Evolutionary conservation across 2,329 filamentous ascomycete species (phyloP), one percentile per base, ranked within the genome.

Genomic region (Colletotrichum aenigma): DNA sequence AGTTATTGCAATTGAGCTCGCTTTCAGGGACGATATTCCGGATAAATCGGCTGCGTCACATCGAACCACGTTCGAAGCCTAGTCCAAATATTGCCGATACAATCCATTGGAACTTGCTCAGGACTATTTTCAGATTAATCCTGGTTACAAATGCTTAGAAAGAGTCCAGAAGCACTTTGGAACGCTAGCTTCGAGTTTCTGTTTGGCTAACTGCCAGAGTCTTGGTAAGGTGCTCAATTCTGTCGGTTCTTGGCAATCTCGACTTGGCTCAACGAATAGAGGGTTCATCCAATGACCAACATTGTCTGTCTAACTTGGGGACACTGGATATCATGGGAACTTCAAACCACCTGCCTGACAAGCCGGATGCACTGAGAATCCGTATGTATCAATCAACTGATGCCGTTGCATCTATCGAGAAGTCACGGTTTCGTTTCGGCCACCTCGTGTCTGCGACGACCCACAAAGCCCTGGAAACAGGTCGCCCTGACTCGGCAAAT

Each of bases 171-270:
- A 2, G 43, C 43, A 52, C 21, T 21, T 48, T 13, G 43, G 10
- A 52, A 52, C 43, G 43, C n/a, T 3, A 21, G 43, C 43, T 52
- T 3, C 43, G 18, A 48, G 18, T 6, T 48, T 48, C 10, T 6
- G 0, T 13, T 3, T n/a, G 43, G 43, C 43, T 10, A 4, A 48
- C 1, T 48, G 2, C 6, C 43, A 3, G 2, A 21, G n/a, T 7
- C 1, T 48, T 21, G 43, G n/a, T 21, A 6, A n/a, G 10, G 10
- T 21, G 18, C 18, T 48, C n/a, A 48, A 7, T 13, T 48, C 10
- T 48, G 6, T 48, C 43, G 18, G n/a, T 21, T 21, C 43, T 48
- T 48, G 16, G 36, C 36, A 43, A 43, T 18, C 7, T 38, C 2
- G 36, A 43, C 38, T 7, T 43, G 18, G 38, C 9, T 43, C 38